Evolutionary conservation across 768 basidiomycete species (phyloP).

Genomic region (Gymnopilus dilepis): DNA sequence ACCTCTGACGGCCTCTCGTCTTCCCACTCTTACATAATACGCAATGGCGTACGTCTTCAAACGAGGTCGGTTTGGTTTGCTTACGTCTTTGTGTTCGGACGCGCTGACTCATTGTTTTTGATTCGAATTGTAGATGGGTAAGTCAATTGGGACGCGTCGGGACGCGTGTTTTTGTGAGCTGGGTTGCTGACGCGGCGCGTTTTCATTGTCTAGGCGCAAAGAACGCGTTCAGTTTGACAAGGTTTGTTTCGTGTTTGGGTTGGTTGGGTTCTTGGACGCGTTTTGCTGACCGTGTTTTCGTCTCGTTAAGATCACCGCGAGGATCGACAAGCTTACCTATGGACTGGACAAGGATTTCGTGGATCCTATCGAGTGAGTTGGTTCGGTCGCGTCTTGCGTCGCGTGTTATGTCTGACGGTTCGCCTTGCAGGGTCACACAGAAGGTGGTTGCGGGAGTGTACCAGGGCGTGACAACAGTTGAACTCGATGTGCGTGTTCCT

Average conservation of each 20-base stretch:
- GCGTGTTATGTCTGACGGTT: not conserved
- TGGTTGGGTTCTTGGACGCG: conserved; percentile 5
- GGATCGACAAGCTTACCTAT: conserved; percentile 92
- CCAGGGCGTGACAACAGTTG: conserved; percentile 94
- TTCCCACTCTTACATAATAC: not conserved
- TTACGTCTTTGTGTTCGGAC: not conserved
- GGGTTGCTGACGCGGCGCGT: conserved; percentile 20
- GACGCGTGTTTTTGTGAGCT: conserved; percentile 35
- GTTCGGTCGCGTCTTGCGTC: not conserved
- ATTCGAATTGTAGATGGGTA: conserved; percentile 48
- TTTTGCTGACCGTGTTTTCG: conserved; percentile 19
- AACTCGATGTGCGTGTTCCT: conserved; percentile 78
- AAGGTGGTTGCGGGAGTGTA: conserved; percentile 95
- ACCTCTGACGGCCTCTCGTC: conserved; percentile 4
- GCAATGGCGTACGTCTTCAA: conserved; percentile 45
- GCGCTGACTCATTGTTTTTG: conserved; percentile 12
- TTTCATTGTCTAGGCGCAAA: conserved; percentile 63
- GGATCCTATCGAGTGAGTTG: conserved; percentile 86
- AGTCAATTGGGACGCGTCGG: conserved; percentile 39
- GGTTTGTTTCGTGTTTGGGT: conserved; percentile 45
- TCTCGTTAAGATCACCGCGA: conserved; percentile 74
- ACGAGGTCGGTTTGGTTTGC: conserved; percentile 38
- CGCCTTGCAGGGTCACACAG: conserved; percentile 71
- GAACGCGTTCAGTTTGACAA: conserved; percentile 95
- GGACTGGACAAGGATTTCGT: conserved; percentile 93